Base-by-base conservation (phyloP, 495 filamentous ascomycete genomes). In the Rhypophila decipiens region DNA sequence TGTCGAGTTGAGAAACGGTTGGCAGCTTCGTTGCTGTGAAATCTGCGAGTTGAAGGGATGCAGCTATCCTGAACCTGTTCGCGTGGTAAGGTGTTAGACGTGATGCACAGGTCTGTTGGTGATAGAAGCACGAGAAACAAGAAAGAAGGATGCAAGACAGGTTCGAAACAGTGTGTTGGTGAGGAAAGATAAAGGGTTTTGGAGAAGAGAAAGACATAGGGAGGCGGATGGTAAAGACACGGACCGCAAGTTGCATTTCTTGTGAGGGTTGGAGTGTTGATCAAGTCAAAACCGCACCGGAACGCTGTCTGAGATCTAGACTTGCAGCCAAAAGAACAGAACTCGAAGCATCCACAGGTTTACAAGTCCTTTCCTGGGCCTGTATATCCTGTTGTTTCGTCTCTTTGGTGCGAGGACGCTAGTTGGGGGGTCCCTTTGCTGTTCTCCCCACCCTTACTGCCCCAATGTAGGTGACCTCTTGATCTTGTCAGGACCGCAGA, bases 1-100 rank as follows among this genome's bases (percentile, higher is more conserved):
- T n/a, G n/a, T n/a, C n/a, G n/a, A n/a, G n/a, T n/a, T n/a, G n/a
- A n/a, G n/a, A n/a, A n/a, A 21, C 47, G 48, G 51, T 49, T 57
- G 44, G 54, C 51, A 49, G 54, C 39, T 24, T 50, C 46, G 46
- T 47, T 34, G 40, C 48, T 39, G 42, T 47, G 53, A 53, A 50
- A 44, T 53, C 53, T n/a, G 47, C 56, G 45, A 53, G 55, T 61
- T 53, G 61, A 60, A 66, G 53, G 63, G 64, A 70, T 73, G 71
- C 70, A 67, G 68, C 59, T 66, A 71, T 59, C 71, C 71, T 58
- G 65, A 70, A 70, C 65, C 69, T 72, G 70, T 73, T 73, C 66
- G 68, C 65, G 67, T 66, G 56, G 56, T 56, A 57, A 40, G 51
- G 48, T 58, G 55, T 65, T 58, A 63, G 65, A 53, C 21, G 46